Evolutionary conservation across 2,329 filamentous ascomycete genomes (phyloP), one percentile per base, ranked within the genome.

Genomic region (Scytalidium lignicola): DNA sequence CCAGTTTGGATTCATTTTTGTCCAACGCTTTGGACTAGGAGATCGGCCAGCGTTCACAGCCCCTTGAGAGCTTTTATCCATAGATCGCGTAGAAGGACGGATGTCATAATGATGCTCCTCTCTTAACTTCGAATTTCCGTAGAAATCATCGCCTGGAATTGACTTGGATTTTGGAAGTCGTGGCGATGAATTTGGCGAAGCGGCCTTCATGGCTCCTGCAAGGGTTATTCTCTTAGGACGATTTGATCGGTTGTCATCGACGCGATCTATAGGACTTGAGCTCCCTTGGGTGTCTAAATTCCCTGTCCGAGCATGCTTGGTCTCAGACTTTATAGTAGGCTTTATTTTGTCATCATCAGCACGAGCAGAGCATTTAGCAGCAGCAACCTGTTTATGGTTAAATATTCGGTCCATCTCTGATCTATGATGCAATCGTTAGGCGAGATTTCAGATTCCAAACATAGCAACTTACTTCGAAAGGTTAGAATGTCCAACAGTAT

Each of bases 1-100:
- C 82, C 82, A 85, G 2, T 65, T 65, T 6, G 69, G 69, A 54
- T 85, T 70, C 21, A 67, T 52, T 6, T 62, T 58, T 1, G 79
- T 79, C 81, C 80, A 85, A 13, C 65, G 59, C 37, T 64, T 60
- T 18, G 57, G 58, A 37, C 47, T 57, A 7, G 57, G 59, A 10
- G 48, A 32, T 23, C 19, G 48, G 43, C 18, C 13, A 18, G 22
- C 12, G 12, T 29, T 17, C 3, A 18, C 15, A 12, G 10, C 5
- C 19, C 41, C 19, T 43, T 10, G 5, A 20, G 41, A 23, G 9
- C 18, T 43, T 43, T 43, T 43, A 43, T 43, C 32, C 32, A 37
- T 37, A 22, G 41, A 26, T 23, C 41, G 41, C 22, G 41, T 50
- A 40, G 19, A 37, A 28, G 40, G 29, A 23, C 19, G 28, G 21